phyloP scores from a whole-genome alignment of 768 basidiomycete species.

The Hydnomerulius pinastri region DNA sequence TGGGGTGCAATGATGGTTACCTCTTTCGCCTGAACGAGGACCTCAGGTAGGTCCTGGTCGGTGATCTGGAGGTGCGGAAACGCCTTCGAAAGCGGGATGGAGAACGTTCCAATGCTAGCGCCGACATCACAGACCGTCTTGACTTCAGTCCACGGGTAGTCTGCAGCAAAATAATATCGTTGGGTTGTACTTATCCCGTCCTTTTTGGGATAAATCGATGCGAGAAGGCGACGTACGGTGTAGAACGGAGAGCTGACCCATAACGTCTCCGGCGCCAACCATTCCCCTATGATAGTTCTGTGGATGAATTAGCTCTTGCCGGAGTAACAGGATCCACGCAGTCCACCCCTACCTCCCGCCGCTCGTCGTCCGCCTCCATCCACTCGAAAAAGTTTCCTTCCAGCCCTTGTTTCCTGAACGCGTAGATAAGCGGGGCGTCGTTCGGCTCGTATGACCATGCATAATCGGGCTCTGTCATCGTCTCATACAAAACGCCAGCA shows the following conservation, averaged over 20 bases:
- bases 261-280: slow-evolving; percentile 18
- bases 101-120: slow-evolving; percentile 28
- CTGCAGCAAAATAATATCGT: too few relatives aligned
- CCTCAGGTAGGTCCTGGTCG: slow-evolving; percentile 31
- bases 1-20: too few relatives aligned
- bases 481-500: slow-evolving; percentile 6
- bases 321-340: slow-evolving; percentile 4
- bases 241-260: slow-evolving; percentile 25
- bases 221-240: slow-evolving; percentile 14
- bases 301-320: slow-evolving; percentile 2
- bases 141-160: slow-evolving; percentile 27
- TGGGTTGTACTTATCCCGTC: too few relatives aligned
- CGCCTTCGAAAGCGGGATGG: slow-evolving; percentile 25
- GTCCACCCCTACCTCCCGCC: slow-evolving; percentile 11
- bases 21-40: slow-evolving; percentile 22
- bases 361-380: slow-evolving; percentile 23
- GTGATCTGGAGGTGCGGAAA: slow-evolving; percentile 28
- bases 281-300: slow-evolving; percentile 27
- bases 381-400: slow-evolving; percentile 22
- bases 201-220: neutral
- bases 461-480: slow-evolving; percentile 10
- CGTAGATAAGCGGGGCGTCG: slow-evolving; percentile 22
- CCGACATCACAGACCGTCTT: slow-evolving; percentile 31
- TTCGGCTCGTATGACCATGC: slow-evolving; percentile 11
- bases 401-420: slow-evolving; percentile 15